Evolutionary conservation across 2,329 filamentous ascomycete genomes (phyloP), one percentile per base, ranked within the genome.

Genomic region (Arthrobotrys iridis): DNA sequence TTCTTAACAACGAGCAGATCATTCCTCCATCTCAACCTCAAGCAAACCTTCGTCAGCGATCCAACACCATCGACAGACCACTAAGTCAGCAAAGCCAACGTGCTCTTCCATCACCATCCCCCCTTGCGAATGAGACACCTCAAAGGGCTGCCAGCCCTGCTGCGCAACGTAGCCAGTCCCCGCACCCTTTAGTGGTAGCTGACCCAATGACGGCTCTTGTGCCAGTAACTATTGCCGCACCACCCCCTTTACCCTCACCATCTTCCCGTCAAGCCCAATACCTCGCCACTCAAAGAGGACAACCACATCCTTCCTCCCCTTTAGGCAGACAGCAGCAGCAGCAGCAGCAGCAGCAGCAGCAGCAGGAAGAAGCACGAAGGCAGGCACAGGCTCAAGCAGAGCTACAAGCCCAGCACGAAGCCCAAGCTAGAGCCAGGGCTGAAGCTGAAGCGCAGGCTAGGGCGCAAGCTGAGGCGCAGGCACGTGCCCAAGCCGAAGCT

Each of bases 1-100:
- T 97, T 84, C 95, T 96, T 82, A 78, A 78, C 4, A 77, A 77
- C 2, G 77, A 33, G 28, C 22, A 41, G 28, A 80, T 50, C 81
- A 81, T 66, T 84, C 83, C 40, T 86, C 89, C 22, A 86, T 88
- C 10, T 86, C 89, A 62, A 28, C 18, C 63, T 52, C 57, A 68
- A 35, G 45, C 40, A 18, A 57, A 67, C n/a, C 55, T 40, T 15
- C 84, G 83, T 13, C 78, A 73, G 41, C 74, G 73, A 33, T 57
- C 79, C 33, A 78, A 77, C 26, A 79, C 79, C 2, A 68, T 78
- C 48, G 79, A 78, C 8, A 68, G 71, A 35, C 71, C 71, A 4
- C 41, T 37, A 8, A 75, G 71, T 50, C 50, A 58, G 22, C 71
- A 75, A 33, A 45, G 71, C 13, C 63, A 75, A 48, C 30, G 71